Evolutionary conservation across 768 basidiomycete genomes (phyloP).

Genomic region (Pleurotus cornucopiae): DNA sequence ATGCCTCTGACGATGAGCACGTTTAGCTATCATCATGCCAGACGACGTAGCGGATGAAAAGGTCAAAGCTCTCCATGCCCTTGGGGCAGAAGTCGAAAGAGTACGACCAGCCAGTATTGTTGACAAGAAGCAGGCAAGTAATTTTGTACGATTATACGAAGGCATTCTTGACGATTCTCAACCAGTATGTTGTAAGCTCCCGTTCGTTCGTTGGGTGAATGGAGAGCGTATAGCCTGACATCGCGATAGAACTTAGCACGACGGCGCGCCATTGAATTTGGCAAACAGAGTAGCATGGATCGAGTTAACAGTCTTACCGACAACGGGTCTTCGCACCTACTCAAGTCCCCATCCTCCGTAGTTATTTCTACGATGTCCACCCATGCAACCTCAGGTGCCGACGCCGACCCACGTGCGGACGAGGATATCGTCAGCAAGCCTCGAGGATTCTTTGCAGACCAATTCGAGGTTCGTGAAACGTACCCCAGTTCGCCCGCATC

Average conservation of each 20-base stretch:
- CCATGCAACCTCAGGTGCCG: constrained; percentile 30
- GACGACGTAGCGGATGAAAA: constrained; percentile 92
- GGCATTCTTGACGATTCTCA: background rate
- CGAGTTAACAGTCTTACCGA: constrained; percentile 10
- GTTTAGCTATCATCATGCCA: constrained; percentile 81
- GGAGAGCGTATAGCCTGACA: background rate
- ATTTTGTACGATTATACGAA: background rate
- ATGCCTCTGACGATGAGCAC: background rate
- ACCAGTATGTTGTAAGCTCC: constrained; percentile 60
- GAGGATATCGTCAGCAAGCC: constrained; percentile 47
- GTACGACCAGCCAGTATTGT: constrained; percentile 95
- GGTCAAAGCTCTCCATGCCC: constrained; percentile 71
- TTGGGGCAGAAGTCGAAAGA: constrained; percentile 87
- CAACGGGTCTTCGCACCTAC: constrained; percentile 21
- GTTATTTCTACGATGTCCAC: constrained; percentile 50
- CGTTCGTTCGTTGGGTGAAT: background rate
- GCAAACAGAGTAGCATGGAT: constrained; percentile 30
- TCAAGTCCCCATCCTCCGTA: constrained; percentile 43
- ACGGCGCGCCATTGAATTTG: constrained; percentile 73
- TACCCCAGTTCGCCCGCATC: background rate
- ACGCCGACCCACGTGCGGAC: constrained; percentile 29
- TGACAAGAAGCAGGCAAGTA: constrained; percentile 84
- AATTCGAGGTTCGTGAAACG: constrained; percentile 63
- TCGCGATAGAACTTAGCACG: constrained; percentile 76
- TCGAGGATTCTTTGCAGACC: constrained; percentile 91